Percentiles rank a stretch among this genome's conserved stretches.
Evolutionary conservation across 805 yeast species (phyloP).

Genomic region (Diddensiella transvaalensis): DNA sequence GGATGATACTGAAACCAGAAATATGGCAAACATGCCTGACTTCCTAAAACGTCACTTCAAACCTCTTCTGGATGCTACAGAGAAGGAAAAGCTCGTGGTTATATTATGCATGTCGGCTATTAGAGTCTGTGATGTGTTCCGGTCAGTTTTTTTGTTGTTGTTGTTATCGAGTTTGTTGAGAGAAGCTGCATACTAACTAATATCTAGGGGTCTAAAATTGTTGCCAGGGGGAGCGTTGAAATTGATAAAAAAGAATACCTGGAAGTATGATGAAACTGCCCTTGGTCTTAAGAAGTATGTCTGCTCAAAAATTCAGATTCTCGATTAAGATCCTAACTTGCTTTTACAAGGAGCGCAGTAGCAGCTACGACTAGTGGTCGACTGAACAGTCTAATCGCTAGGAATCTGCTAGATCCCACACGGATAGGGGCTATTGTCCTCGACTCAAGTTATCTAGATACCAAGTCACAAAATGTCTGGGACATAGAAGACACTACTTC

Average conservation of each 20-base stretch:
- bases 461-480: constrained; percentile 58
- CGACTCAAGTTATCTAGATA: constrained; percentile 60
- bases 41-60: constrained; percentile 29
- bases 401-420: constrained; percentile 40
- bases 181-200: too few relatives aligned
- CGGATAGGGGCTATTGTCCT: constrained; percentile 54
- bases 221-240: constrained; percentile 56
- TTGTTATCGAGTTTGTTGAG: too few relatives aligned
- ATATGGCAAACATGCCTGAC: constrained; percentile 49
- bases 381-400: constrained; percentile 44
- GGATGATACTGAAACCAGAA: constrained; percentile 51
- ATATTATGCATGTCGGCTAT: constrained; percentile 72
- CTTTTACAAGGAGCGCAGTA: constrained; percentile 42
- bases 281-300: constrained; percentile 29
- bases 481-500: constrained; percentile 40
- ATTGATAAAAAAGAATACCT: constrained; percentile 69
- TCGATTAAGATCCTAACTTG: too few relatives aligned
- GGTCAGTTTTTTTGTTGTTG: too few relatives aligned
- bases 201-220: constrained; percentile 52
- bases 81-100: constrained; percentile 41
- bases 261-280: constrained; percentile 56
- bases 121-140: constrained; percentile 72
- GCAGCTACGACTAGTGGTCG: constrained; percentile 66
- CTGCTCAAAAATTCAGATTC: too few relatives aligned
- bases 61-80: constrained; percentile 2